These are phyloP conservation scores for Ogataea nonfermentans DNA, from an alignment of 805 yeast genomes.

Conservation along the genomic window DNA sequence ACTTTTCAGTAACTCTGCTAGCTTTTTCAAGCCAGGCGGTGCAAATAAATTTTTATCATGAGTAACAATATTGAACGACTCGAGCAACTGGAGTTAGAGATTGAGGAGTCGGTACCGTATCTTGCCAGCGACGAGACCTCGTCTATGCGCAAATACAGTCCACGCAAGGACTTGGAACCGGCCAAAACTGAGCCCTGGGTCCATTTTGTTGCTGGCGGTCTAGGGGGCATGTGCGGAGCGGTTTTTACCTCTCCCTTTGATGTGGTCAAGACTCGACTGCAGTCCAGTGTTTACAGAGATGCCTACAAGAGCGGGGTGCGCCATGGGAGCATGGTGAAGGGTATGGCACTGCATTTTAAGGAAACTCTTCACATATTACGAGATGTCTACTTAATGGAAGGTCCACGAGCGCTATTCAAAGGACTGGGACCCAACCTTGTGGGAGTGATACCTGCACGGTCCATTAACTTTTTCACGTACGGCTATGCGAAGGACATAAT, in stretches of 20 bases:
- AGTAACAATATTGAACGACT: slow-evolving; percentile 15
- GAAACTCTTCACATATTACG: slow-evolving; percentile 77
- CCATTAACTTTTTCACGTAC: slow-evolving; percentile 93
- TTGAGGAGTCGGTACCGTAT: slow-evolving; percentile 56
- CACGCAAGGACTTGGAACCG: slow-evolving; percentile 1
- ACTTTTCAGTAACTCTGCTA: not conserved
- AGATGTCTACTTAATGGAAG: slow-evolving; percentile 72
- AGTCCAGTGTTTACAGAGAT: slow-evolving; percentile 75
- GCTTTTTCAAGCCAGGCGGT: slow-evolving; percentile 7
- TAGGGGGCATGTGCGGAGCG: slow-evolving; percentile 99
- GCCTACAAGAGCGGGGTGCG: slow-evolving; percentile 42
- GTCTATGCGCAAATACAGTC: slow-evolving; percentile 43
- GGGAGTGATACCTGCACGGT: slow-evolving; percentile 97
- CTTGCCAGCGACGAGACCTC: slow-evolving; percentile 73
- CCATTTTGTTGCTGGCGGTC: slow-evolving; percentile 86
- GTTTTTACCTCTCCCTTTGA: slow-evolving; percentile 92
- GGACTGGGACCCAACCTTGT: slow-evolving; percentile 96
- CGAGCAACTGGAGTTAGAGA: slow-evolving; percentile 40
- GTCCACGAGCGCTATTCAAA: slow-evolving; percentile 81
- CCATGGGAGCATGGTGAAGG: slow-evolving; percentile 30
- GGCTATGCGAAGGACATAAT: slow-evolving; percentile 86
- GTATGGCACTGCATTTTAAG: slow-evolving; percentile 59
- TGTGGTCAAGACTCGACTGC: slow-evolving; percentile 92
- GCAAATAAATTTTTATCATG: slow-evolving; percentile 8
- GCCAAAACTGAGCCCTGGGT: slow-evolving; percentile 55